Evolutionary conservation across 2,329 filamentous ascomycete species (phyloP).

Genomic region (Diaporthe citrichinensis): DNA sequence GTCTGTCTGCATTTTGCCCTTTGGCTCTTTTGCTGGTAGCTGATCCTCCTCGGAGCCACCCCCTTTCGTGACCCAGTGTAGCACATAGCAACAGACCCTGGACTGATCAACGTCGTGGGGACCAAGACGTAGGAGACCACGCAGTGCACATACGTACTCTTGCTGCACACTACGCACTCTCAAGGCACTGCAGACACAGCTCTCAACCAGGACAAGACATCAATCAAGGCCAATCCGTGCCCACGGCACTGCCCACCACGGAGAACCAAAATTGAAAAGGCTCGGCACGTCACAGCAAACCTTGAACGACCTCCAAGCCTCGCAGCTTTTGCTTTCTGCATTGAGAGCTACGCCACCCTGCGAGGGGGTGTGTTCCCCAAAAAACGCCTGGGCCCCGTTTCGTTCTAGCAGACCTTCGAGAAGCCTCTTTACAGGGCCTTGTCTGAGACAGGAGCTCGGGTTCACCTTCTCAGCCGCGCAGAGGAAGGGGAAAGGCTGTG

Average conservation of each 20-base stretch:
- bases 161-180: not conserved
- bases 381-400: not conserved
- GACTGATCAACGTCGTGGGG: conserved; percentile 18
- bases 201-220: not conserved
- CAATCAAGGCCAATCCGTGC: conserved; percentile 5
- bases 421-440: conserved; percentile 11
- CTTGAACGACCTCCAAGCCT: not conserved
- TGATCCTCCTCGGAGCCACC: conserved; percentile 23
- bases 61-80: conserved; percentile 34
- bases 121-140: conserved; percentile 1
- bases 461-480: conserved; percentile 6
- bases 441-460: conserved; percentile 25
- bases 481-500: conserved; percentile 3
- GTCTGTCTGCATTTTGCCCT: not conserved
- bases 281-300: conserved; percentile 26
- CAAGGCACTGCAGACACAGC: not conserved
- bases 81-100: conserved; percentile 35
- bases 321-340: not conserved
- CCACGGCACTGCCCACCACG: not conserved
- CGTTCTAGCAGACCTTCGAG: conserved; percentile 28
- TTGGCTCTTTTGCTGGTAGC: not conserved
- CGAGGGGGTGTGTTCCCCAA: not conserved
- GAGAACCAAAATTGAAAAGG: conserved; percentile 2
- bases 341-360: not conserved
- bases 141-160: conserved; percentile 6